Evolutionary conservation across 2,329 filamentous ascomycete species (phyloP), one percentile per base, ranked within the genome.

Genomic region (Cladosporium sp.): DNA sequence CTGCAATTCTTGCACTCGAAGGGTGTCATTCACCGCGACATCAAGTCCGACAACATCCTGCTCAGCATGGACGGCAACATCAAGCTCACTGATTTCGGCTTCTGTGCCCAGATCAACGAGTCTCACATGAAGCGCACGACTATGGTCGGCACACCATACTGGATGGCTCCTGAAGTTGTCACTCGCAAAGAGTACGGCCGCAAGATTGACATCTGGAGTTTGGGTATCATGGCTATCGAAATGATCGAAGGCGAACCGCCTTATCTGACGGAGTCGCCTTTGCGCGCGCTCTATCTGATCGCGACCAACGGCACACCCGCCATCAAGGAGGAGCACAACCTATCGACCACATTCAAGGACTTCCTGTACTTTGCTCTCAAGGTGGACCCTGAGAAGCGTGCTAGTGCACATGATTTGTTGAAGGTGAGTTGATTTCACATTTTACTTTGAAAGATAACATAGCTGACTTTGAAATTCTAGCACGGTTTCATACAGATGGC

Each of bases 231-330:
- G 95, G 93, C 95, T 8, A 98, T 99, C 74, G 95, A 99, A 80
- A 99, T 99, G 95, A 97, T 99, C 71, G 95, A 98, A 81, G 95
- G 94, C 77, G 95, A 98, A 78, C 95, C 95, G 14, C 95, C 95
- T 28, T 99, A 98, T 77, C 84, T 99, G 67, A 98, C 93, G 47
- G 95, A 99, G 78, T 96, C 92, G 44, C 95, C 95, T 5, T 85
- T 99, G 28, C 89, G 94, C 68, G 95, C 95, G 1, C 85, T 99
- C 44, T 99, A 95, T 85, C 82, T 99, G 73, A 99, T 99, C 78
- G 95, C 95, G 64, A 98, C 95, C 38, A 97, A 97, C 75, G 95
- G 95, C 58, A 98, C 95, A 18, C 95, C 95, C 1, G 85, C 90
- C 63, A 96, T 99, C 80, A 98, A 98, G 81, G 93, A 97, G 70